Evolutionary conservation across 768 basidiomycete genomes (phyloP), one percentile per base, ranked within the genome.

Genomic region (Suillus luteus): DNA sequence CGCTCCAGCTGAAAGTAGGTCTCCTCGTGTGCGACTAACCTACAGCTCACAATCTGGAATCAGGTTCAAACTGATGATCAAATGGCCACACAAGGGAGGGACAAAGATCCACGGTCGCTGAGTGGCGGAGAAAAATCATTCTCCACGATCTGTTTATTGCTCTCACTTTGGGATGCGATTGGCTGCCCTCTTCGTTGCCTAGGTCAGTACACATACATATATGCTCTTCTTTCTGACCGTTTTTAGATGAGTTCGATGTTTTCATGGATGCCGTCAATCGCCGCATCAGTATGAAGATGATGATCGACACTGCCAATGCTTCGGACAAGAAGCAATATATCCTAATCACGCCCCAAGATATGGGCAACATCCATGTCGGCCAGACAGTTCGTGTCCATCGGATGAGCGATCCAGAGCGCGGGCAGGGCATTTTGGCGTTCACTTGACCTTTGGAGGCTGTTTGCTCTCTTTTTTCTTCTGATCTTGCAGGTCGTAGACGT

Each of bases 101-200:
- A 93, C 68, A 94, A 94, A 75, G 92, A 95, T 71, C 91, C 94
- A 4, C 88, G 87, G 43, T 90, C 91, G 37, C 81, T 96, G 19
- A 93, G 92, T 67, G 96, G 96, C 55, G 96, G 96, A 44, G 96
- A 99, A 75, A 96, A 97, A 76, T 96, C 93, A 8, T 99, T 97
- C 78, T 92, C 95, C 7, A 99, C 96, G 1, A 94, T 98, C 66
- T 96, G 95, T 68, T 76, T 99, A 59, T 79, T 99, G 55, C 79
- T 99, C n/a, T 89, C 97, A 5, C 81, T 99, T 52, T 99, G 97
- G 97, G 93, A 97, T 70, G 89, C 93, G 17, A 95, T 96, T 62
- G 91, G 92, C 1, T 96, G 96, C 72, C 97, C 97, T 1, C 81
- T 99, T 54, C 83, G 97, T 64, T 98, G 96, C 71, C 86, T 99